These are phyloP conservation scores for Boletus rex-veris DNA, from an alignment of 768 basidiomycete species.

Conservation along the genomic window DNA sequence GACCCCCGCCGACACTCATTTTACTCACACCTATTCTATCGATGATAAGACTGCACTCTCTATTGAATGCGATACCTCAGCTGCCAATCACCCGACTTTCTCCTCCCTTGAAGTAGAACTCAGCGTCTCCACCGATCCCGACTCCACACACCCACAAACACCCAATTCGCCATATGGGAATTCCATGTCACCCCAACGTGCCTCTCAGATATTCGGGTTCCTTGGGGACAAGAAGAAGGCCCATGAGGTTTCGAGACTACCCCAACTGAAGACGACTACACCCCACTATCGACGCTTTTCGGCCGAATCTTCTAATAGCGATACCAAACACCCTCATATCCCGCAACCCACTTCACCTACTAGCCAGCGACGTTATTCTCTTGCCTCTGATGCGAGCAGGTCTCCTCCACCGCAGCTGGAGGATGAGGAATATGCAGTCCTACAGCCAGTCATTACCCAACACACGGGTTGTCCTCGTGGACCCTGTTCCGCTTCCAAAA, in stretches of 20 bases:
- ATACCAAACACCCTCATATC: constrained; percentile 21
- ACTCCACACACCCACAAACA: constrained; percentile 29
- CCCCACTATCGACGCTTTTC: constrained; percentile 23
- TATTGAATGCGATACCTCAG: constrained; percentile 45
- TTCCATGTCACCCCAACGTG: constrained; percentile 57
- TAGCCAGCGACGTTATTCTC: constrained; percentile 10
- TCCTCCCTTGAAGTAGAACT: constrained; percentile 77
- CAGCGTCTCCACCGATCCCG: constrained; percentile 49
- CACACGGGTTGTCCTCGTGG: constrained; percentile 36
- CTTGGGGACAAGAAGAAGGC: constrained; percentile 48
- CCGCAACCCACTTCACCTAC: constrained; percentile 12
- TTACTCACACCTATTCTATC: constrained; percentile 39
- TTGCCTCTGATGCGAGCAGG: constrained; percentile 12
- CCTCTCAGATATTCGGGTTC: constrained; percentile 75
- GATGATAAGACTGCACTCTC: constrained; percentile 38
- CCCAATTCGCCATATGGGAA: constrained; percentile 35
- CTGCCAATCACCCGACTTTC: constrained; percentile 40
- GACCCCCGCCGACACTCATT: constrained; percentile 46
- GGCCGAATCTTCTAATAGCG: constrained; percentile 23
- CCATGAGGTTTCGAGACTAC: constrained; percentile 31
- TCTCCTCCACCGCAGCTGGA: constrained; percentile 2
- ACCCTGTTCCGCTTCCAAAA: constrained; percentile 25
- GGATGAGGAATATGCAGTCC: neutral
- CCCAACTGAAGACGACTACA: constrained; percentile 26
- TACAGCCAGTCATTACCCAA: constrained; percentile 1